Evolutionary conservation across 176 grass and related monocot genomes (phyloP).

Genomic region (Oryza brachyantha): DNA sequence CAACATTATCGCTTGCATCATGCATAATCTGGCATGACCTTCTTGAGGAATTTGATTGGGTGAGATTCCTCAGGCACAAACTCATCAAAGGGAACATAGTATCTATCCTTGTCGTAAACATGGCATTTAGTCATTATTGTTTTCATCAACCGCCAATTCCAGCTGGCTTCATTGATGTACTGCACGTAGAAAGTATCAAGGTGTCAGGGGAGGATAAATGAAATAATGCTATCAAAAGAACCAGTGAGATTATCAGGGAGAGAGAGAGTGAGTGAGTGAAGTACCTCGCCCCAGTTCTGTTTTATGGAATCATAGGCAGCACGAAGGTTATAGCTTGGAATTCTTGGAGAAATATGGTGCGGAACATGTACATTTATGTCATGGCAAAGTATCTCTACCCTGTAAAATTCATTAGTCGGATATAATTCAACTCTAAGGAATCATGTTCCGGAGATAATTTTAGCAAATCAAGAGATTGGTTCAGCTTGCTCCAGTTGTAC

Average conservation of each 20-base stretch:
- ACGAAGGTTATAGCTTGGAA: slow-evolving; percentile 89
- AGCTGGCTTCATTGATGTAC: slow-evolving; percentile 90
- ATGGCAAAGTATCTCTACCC: slow-evolving; percentile 98
- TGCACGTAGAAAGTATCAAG: slow-evolving; percentile 37
- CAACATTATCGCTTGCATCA: slow-evolving; percentile 38
- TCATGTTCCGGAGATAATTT: slow-evolving; percentile 27
- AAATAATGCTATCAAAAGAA: slow-evolving; percentile 12
- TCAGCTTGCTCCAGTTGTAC: background rate
- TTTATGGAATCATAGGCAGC: slow-evolving; percentile 69
- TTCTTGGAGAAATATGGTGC: slow-evolving; percentile 94
- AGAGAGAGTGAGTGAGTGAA: background rate
- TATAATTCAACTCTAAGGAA: slow-evolving; percentile 14
- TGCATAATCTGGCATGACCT: slow-evolving; percentile 82
- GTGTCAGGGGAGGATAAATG: slow-evolving; percentile 26
- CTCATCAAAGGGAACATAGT: slow-evolving; percentile 87
- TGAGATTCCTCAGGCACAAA: slow-evolving; percentile 67
- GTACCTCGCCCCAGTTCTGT: slow-evolving; percentile 92
- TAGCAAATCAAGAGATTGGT: background rate
- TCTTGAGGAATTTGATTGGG: slow-evolving; percentile 78
- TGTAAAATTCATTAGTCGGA: slow-evolving; percentile 31
- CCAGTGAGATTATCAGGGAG: slow-evolving; percentile 8
- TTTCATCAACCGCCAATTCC: slow-evolving; percentile 99
- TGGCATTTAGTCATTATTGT: slow-evolving; percentile 95
- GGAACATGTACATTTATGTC: slow-evolving; percentile 98
- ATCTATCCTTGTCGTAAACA: slow-evolving; percentile 84